Conservation (phyloP, 2,329 filamentous ascomycete genomes). For the Fusarium dimerum region DNA sequence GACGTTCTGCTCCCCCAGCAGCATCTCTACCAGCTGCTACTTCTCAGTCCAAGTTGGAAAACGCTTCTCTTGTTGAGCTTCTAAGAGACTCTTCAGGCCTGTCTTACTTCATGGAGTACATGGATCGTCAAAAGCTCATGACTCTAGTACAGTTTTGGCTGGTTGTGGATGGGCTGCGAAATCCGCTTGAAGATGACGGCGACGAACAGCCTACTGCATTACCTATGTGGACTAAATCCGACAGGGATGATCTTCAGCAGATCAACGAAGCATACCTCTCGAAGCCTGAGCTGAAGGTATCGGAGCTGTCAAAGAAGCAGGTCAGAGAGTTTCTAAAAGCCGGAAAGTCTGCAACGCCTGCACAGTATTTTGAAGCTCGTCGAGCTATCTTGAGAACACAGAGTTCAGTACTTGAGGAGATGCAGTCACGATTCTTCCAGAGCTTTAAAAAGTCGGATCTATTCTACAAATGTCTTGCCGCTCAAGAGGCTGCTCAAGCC, state of each 20-base stretch:
- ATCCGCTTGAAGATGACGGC: slow-evolving; percentile 82
- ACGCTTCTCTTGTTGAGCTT: slow-evolving; percentile 79
- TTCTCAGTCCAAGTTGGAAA: slow-evolving; percentile 66
- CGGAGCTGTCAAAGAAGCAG: slow-evolving; percentile 65
- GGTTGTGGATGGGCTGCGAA: slow-evolving; percentile 93
- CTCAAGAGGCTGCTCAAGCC: slow-evolving; percentile 67
- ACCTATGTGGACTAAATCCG: slow-evolving; percentile 76
- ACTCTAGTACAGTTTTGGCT: slow-evolving; percentile 96
- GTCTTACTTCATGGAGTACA: slow-evolving; percentile 99
- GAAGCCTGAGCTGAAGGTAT: slow-evolving; percentile 77
- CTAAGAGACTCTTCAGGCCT: slow-evolving; percentile 85
- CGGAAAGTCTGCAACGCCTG: slow-evolving; percentile 72
- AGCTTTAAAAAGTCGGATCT: slow-evolving; percentile 90
- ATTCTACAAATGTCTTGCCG: slow-evolving; percentile 93
- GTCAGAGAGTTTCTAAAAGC: slow-evolving; percentile 79
- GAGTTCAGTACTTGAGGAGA: slow-evolving; percentile 78
- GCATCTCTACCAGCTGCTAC: slow-evolving; percentile 25
- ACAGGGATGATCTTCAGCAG: slow-evolving; percentile 84
- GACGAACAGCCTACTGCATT: slow-evolving; percentile 56
- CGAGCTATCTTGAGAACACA: slow-evolving; percentile 81
- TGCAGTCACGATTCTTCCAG: slow-evolving; percentile 79
- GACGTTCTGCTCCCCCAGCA: slow-evolving; percentile 33
- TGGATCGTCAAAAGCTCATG: slow-evolving; percentile 90
- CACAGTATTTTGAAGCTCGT: slow-evolving; percentile 81
- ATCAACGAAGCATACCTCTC: slow-evolving; percentile 89